Conservation (phyloP, 2,329 filamentous ascomycete species). For the Ophiostoma himal-ulmi region DNA sequence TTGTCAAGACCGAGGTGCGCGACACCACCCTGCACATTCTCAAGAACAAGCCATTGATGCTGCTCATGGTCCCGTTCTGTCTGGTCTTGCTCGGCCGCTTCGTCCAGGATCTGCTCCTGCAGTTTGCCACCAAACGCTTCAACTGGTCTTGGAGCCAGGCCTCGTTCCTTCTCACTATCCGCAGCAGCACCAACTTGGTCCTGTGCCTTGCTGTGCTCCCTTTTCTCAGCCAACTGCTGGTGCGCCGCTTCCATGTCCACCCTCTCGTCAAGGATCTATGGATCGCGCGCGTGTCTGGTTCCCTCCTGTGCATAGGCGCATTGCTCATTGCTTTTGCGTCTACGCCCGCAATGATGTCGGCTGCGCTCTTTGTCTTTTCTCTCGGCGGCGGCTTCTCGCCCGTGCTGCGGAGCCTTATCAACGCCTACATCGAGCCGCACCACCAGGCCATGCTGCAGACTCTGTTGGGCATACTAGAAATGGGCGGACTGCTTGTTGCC, state of each 20-base stretch:
- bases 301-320: slow-evolving; percentile 33
- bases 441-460: slow-evolving; percentile 51
- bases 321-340: slow-evolving; percentile 37
- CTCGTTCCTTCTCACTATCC: slow-evolving; percentile 39
- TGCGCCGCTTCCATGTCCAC: slow-evolving; percentile 31
- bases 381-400: slow-evolving; percentile 42
- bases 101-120: slow-evolving; percentile 40
- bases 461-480: slow-evolving; percentile 46
- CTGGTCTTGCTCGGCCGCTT: slow-evolving; percentile 34
- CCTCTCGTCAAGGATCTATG: slow-evolving; percentile 38
- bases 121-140: slow-evolving; percentile 50
- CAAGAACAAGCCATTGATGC: slow-evolving; percentile 35
- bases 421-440: slow-evolving; percentile 47
- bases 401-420: slow-evolving; percentile 46
- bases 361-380: slow-evolving; percentile 41
- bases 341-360: slow-evolving; percentile 33
- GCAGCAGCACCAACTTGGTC: slow-evolving; percentile 36
- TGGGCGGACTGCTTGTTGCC: slow-evolving; percentile 42
- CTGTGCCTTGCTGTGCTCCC: slow-evolving; percentile 39
- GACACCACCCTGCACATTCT: slow-evolving; percentile 40
- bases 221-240: slow-evolving; percentile 29
- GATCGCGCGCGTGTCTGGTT: slow-evolving; percentile 35
- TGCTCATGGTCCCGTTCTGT: slow-evolving; percentile 37
- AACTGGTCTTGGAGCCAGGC: slow-evolving; percentile 43
- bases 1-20: slow-evolving; percentile 18